Evolutionary conservation across 2,329 filamentous ascomycete genomes (phyloP).

Genomic region (Claviceps sorghi): DNA sequence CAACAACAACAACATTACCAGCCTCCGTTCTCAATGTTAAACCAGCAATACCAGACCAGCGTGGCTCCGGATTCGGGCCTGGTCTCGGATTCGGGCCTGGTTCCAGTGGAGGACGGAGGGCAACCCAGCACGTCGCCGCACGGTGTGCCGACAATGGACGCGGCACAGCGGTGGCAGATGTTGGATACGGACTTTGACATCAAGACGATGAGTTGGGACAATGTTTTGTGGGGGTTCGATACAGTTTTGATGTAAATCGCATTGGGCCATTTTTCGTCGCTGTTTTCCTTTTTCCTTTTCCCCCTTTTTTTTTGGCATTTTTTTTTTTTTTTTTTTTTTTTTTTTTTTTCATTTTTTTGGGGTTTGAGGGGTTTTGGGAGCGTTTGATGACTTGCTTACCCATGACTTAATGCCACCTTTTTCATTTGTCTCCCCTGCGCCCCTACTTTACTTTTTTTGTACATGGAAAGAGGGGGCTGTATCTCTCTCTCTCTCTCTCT

Average conservation of each 20-base stretch:
- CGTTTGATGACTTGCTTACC: no score
- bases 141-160: background rate
- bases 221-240: slow-evolving; percentile 5
- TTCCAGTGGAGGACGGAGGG: background rate
- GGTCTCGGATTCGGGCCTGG: no score
- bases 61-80: background rate
- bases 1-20: background rate
- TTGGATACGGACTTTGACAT: slow-evolving; percentile 5
- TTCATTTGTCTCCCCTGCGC: no score
- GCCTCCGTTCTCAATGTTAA: background rate
- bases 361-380: no score
- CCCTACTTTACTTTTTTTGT: no score
- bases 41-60: background rate
- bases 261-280: no score
- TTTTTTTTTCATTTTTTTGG: no score
- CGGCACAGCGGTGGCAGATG: slow-evolving; percentile 2
- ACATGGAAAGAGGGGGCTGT: no score
- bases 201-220: slow-evolving; percentile 5
- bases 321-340: background rate
- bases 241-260: slow-evolving; percentile 1
- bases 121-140: no score
- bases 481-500: no score
- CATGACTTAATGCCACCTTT: no score
- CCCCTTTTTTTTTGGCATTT: background rate
- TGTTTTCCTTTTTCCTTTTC: background rate